Conservation (phyloP, 805 yeast genomes). For the Lipomyces spencermartinsiae region DNA sequence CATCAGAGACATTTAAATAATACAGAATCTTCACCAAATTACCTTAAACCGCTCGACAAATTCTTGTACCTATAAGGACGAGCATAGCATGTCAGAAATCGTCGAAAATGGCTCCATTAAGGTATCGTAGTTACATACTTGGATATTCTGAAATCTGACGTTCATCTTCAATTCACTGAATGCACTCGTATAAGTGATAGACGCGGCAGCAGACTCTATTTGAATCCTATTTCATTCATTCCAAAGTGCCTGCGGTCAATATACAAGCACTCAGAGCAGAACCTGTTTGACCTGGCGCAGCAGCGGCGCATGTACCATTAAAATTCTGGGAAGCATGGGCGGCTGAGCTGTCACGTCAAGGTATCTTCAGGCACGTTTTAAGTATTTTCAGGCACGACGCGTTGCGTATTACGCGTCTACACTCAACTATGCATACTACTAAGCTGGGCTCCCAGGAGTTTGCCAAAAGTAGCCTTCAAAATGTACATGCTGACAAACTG, state of each 20-base stretch:
- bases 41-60: constrained; percentile 38
- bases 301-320: not conserved
- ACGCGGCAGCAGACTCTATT: not conserved
- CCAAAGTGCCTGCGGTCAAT: not conserved
- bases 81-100: not conserved
- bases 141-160: constrained; percentile 32
- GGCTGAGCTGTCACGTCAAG: not conserved
- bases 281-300: not conserved
- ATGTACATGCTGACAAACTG: too few species aligned
- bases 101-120: too few species aligned
- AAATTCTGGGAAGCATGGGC: not conserved
- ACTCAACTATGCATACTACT: too few species aligned
- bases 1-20: not conserved
- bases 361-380: not conserved
- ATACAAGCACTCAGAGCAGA: not conserved
- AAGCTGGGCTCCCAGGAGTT: too few species aligned
- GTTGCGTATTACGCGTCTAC: not conserved
- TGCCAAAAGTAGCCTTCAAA: too few species aligned
- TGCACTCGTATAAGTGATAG: not conserved
- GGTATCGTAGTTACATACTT: constrained; percentile 15
- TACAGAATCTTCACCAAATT: not conserved
- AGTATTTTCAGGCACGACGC: not conserved
- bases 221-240: not conserved
- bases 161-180: constrained; percentile 10
- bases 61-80: constrained; percentile 30